Base-by-base conservation (phyloP, 768 basidiomycete species). In the Mycena capillaripes region DNA sequence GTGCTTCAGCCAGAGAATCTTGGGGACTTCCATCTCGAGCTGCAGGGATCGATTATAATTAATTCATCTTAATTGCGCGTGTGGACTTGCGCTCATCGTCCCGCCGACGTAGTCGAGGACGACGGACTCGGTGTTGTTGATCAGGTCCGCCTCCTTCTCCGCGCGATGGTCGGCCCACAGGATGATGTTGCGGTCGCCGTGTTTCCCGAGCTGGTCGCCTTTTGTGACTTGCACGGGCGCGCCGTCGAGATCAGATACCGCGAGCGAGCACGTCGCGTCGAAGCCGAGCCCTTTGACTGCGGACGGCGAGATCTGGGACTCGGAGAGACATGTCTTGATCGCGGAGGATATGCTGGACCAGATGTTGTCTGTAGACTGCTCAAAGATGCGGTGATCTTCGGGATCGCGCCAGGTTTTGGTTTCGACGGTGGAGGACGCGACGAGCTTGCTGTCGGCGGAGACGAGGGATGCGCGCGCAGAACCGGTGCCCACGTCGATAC, bases 11-110 rank as follows among this genome's bases (percentile, higher is more conserved):
- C 98, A 99, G 32, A 99, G 90, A 34, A 97, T 93, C 82, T 99
- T 99, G 0, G 97, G 97, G 52, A 98, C 91, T 82, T 98, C 97
- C 98, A 99, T 99, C 82, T 99, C 97, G 50, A 98, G 89, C 95
- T 98, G 73, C 38, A 68, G 34, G 64, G 58, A 32, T 40, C 29
- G 61, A 21, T 55, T 55, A 71, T 64, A n/a, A 11, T 38, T 69
- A 27, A 60, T 34, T 48, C 11, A 52, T 12, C 57, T n/a, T 17
- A 30, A 14, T 16, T 11, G 32, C 34, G 34, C 8, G 42, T 72
- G 7, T 40, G 59, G 67, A 82, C 86, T 77, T 84, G 95, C 97
- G 79, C 96, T 97, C 93, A 99, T 98, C 42, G 90, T 94, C 53
- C 97, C 97, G 12, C 98, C 98, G 56, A 99, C 97, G 83, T 97